These are phyloP conservation scores for Boletellus ananiceps DNA, from an alignment of 768 basidiomycete genomes.

Conservation along the genomic window DNA sequence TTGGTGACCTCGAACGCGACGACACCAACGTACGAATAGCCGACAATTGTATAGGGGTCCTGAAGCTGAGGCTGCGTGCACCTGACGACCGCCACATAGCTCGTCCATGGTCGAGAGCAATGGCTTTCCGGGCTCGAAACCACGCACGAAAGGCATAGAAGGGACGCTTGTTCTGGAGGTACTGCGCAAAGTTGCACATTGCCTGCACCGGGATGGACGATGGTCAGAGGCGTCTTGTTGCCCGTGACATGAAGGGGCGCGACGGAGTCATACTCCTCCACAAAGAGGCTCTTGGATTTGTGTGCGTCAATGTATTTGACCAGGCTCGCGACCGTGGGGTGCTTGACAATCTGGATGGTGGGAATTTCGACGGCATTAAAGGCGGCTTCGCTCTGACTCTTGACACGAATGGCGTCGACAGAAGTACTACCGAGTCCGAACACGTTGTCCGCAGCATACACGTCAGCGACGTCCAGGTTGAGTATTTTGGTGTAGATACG, in stretches of 20 bases:
- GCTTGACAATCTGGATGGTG: conserved; percentile 37
- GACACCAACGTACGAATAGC: conserved; percentile 44
- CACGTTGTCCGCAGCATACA: conserved; percentile 32
- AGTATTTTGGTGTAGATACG: conserved; percentile 32
- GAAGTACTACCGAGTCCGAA: conserved; percentile 43
- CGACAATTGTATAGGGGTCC: conserved; percentile 39
- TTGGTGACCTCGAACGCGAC: conserved; percentile 43
- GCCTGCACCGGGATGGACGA: conserved; percentile 43
- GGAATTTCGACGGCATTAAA: conserved; percentile 32
- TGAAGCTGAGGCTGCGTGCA: no score
- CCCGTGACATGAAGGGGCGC: conserved; percentile 38
- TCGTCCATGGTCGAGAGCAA: conserved; percentile 30
- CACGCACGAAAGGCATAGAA: conserved; percentile 43
- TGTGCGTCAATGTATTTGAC: conserved; percentile 30
- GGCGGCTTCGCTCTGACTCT: conserved; percentile 24
- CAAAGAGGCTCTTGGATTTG: conserved; percentile 13
- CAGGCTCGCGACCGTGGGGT: conserved; percentile 27
- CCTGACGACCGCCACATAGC: conserved; percentile 34
- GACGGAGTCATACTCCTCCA: conserved; percentile 37
- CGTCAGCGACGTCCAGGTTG: conserved; percentile 16
- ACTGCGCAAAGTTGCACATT: conserved; percentile 39
- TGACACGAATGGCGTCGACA: conserved; percentile 33
- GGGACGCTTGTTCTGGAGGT: conserved; percentile 38
- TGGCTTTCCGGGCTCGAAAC: conserved; percentile 37
- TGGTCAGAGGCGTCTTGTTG: conserved; percentile 39